Evolutionary conservation across 2,329 filamentous ascomycete species (phyloP).

Genomic region (Ophiocordyceps robertsii): DNA sequence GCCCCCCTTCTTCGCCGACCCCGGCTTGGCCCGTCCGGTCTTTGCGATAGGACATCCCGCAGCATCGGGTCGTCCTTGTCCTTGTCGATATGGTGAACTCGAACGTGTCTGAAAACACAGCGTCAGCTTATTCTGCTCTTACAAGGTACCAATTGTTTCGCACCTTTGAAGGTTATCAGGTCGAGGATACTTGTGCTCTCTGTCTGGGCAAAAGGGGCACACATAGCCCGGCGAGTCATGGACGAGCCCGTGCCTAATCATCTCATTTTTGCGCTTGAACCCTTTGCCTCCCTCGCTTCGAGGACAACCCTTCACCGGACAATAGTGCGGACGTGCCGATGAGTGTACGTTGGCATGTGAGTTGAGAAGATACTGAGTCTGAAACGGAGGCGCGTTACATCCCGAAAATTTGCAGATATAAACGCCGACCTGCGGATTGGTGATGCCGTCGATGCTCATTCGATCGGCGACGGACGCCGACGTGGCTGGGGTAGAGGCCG

Average conservation of each 20-base stretch:
- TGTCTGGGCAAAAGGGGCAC: slow-evolving; percentile 88
- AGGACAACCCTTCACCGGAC: slow-evolving; percentile 47
- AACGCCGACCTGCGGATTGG: slow-evolving; percentile 33
- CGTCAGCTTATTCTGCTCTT: slow-evolving; percentile 4
- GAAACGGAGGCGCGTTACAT: slow-evolving; percentile 61
- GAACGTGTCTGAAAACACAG: slow-evolving; percentile 56
- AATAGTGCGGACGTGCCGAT: slow-evolving; percentile 51
- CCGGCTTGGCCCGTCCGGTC: slow-evolving; percentile 71
- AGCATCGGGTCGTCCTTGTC: slow-evolving; percentile 74
- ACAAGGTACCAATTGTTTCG: slow-evolving; percentile 11
- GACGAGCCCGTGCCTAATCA: slow-evolving; percentile 70
- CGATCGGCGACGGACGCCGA: slow-evolving; percentile 29
- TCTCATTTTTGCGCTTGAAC: slow-evolving; percentile 61
- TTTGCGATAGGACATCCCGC: slow-evolving; percentile 72
- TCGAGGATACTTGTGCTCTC: slow-evolving; percentile 86
- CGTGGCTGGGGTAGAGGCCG: slow-evolving; percentile 27
- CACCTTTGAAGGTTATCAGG: slow-evolving; percentile 94
- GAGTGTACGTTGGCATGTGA: slow-evolving; percentile 67
- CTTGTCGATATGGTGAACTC: slow-evolving; percentile 82
- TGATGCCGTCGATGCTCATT: slow-evolving; percentile 46
- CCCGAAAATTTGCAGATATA: slow-evolving; percentile 48
- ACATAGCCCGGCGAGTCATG: slow-evolving; percentile 92
- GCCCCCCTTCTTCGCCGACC: slow-evolving; percentile 59
- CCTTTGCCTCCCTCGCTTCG: slow-evolving; percentile 51
- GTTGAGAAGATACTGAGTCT: slow-evolving; percentile 65